These are phyloP conservation scores for Cercophora scortea DNA, from an alignment of 495 filamentous ascomycete genomes.

Conservation along the genomic window DNA sequence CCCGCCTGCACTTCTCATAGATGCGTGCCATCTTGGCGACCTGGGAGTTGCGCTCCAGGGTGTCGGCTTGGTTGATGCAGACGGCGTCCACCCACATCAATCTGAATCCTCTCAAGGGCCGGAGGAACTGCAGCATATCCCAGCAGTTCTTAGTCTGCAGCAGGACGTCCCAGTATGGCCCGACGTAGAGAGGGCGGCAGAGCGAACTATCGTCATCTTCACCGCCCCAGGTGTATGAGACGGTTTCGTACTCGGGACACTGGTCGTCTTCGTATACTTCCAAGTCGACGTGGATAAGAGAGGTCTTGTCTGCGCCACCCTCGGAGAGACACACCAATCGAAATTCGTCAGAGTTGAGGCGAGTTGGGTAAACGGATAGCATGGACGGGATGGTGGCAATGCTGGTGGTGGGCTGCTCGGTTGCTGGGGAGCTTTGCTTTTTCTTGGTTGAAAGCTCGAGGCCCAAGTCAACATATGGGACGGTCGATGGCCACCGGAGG, in stretches of 20 bases:
- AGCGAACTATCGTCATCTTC: conserved; percentile 16
- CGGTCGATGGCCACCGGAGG: conserved; percentile 4
- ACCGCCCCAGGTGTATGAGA: conserved; percentile 23
- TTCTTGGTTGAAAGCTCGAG: not conserved
- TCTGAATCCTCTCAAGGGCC: conserved; percentile 5
- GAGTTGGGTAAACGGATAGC: not conserved
- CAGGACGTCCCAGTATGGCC: conserved; percentile 20
- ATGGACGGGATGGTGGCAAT: not conserved
- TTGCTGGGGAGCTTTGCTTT: not conserved
- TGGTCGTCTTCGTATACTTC: conserved; percentile 12
- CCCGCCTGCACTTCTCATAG: conserved; percentile 11
- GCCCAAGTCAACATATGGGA: not conserved
- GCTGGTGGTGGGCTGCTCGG: not conserved
- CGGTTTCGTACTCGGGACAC: conserved; percentile 23
- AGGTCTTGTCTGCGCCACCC: not conserved
- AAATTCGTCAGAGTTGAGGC: not conserved
- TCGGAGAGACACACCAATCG: not conserved
- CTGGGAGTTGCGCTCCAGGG: conserved; percentile 10
- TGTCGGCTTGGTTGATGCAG: conserved; percentile 15
- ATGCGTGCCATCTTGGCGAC: conserved; percentile 17
- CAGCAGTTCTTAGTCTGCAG: conserved; percentile 24
- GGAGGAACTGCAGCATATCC: conserved; percentile 17
- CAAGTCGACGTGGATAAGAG: conserved; percentile 14
- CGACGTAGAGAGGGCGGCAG: conserved; percentile 17
- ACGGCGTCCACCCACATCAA: conserved; percentile 15